Evolutionary conservation across 352 stramenopile genomes (phyloP).

Genomic region (Globisporangium echinulatum): DNA sequence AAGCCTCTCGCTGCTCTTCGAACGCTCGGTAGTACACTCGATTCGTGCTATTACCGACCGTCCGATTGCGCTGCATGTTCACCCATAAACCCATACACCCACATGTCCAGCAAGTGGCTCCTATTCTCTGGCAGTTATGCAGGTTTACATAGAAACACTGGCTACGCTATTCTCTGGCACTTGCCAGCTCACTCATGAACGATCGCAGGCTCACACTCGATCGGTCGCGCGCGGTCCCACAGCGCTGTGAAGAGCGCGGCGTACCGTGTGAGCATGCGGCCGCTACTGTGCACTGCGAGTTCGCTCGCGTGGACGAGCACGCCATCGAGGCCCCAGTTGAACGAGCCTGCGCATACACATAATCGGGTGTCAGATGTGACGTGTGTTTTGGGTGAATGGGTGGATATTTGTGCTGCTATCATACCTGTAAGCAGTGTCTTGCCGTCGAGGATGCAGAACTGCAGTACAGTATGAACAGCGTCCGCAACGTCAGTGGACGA

Average conservation of each 20-base stretch:
- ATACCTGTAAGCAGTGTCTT: not conserved
- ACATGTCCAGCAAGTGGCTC: too few relatives aligned
- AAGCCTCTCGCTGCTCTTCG: not conserved
- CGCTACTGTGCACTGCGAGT: not conserved
- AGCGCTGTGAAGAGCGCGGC: not conserved
- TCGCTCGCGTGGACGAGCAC: not conserved
- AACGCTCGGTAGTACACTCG: too few relatives aligned
- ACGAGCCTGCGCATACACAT: not conserved
- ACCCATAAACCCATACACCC: too few relatives aligned
- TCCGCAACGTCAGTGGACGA: not conserved
- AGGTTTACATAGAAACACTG: too few relatives aligned
- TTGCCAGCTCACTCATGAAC: not conserved
- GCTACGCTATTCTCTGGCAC: too few relatives aligned
- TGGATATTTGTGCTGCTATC: too few relatives aligned
- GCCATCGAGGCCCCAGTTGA: not conserved
- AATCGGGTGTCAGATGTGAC: not conserved
- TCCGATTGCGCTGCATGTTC: too few relatives aligned
- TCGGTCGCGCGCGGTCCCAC: not conserved
- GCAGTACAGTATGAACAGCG: not conserved
- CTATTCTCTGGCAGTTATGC: too few relatives aligned
- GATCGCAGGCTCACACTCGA: not conserved
- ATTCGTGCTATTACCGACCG: too few relatives aligned
- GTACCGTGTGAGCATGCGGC: not conserved
- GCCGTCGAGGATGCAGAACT: not conserved
- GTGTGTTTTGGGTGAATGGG: too few relatives aligned